Base-by-base conservation (phyloP, 352 stramenopile species). In the Nothophytophthora sp. region DNA sequence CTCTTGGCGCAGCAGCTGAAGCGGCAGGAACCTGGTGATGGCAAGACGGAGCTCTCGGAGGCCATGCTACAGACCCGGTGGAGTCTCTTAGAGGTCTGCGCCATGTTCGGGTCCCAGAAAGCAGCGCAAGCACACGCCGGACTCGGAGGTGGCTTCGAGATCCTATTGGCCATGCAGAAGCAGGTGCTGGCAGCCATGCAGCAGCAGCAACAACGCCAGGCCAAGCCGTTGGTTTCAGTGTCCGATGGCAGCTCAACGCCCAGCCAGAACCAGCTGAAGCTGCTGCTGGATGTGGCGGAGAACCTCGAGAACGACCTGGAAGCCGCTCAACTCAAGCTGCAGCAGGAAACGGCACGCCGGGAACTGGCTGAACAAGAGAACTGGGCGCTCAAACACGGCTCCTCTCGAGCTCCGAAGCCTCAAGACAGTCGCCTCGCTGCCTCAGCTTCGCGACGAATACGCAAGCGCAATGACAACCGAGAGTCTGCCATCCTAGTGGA, bases 211-310 rank as follows among this genome's bases (percentile, higher is more conserved):
- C 51, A n/a, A n/a, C n/a, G n/a, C n/a, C n/a, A n/a, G n/a, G n/a
- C n/a, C n/a, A n/a, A n/a, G n/a, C n/a, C n/a, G n/a, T n/a, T n/a
- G n/a, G 44, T 40, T 54, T 38, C 40, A 63, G 39, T 7, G 13
- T 32, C 39, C 45, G 48, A 13, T n/a, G 16, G 8, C n/a, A 42
- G 30, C n/a, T 19, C 32, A 19, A n/a, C 18, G 27, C 54, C 48
- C 54, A 73, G 58, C 29, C 62, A 80, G 45, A 40, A 75, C 7
- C 76, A 87, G 46, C 73, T 86, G 30, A 79, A 84, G n/a, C 44
- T 73, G 37, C 59, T 90, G 8, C 61, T 90, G 6, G 76, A 88
- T 27, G 76, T 88, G 1, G 77, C 76, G 5, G 76, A 88, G 53
- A 66, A 61, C 0, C 72, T 90, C 0, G 80, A 90, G 50, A 71